Evolutionary conservation across 2,329 filamentous ascomycete genomes (phyloP), one percentile per base, ranked within the genome.

Genomic region (Ceratocystis eucalypticola): DNA sequence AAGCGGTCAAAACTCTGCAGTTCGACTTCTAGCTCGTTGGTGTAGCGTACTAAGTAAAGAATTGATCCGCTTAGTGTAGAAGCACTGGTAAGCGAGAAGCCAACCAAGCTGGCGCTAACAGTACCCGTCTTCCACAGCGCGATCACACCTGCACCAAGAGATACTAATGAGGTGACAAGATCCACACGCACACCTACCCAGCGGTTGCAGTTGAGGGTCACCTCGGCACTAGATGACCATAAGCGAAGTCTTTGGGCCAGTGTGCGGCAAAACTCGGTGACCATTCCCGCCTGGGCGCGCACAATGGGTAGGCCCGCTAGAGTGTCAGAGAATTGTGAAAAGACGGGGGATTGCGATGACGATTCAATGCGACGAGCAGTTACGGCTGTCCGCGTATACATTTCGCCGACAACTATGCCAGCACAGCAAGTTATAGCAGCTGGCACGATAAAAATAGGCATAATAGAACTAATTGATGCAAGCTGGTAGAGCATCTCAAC

Each of bases 371-470:
- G 73, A 70, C 80, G 80, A 62, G 80, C 73, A 5, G 78, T 75
- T 25, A 80, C 75, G 5, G 77, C 79, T 1, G 78, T 79, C 48
- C 75, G 72, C 0, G 73, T 74, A 68, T 77, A 77, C 69, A 76
- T 72, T 68, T 77, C 75, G 1, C 73, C 75, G 28, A 80, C 74
- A 8, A 77, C 65, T 45, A 81, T 72, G 25, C 80, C 80, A 62
- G 79, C 72, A 5, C 76, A 68, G 69, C 78, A 81, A 8, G 80
- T 77, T 30, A 78, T 70, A 1, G 77, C 71, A 0, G 79, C 78
- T 0, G 80, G 80, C 1, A 81, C 55, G 65, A 79, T 77, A 69
- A 82, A 82, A 30, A 81, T 71, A 3, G 80, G 80, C 77, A 82
- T 79, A 69, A 82, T 80, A 64, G 78, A 77, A 66, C 77, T 79